Evolutionary conservation across 768 basidiomycete genomes (phyloP), one percentile per base, ranked within the genome.

Genomic region (Mycena metata): DNA sequence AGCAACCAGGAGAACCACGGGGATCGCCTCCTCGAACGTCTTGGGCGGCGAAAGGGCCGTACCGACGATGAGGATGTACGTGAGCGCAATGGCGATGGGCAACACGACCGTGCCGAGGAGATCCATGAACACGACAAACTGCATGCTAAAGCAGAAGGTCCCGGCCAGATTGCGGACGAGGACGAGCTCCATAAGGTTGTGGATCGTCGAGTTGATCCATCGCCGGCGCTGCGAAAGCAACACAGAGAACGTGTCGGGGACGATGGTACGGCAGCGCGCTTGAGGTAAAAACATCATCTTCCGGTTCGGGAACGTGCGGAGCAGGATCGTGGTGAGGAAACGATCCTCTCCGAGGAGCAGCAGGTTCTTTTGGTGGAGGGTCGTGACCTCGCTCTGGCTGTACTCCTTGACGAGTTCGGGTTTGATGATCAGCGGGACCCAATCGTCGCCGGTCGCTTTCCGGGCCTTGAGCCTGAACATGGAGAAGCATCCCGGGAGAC

Each of bases 231-330:
- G 98, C 1, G 98, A 99, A 21, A 99, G 88, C 50, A 99, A 87
- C 30, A 99, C 88, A 26, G 87, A 83, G 82, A 99, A 99, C 0
- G 96, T 96, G 77, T 99, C 97, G 8, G 98, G 98, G 23, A 95
- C 98, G 74, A 99, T 89, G 26, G 98, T 99, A 67, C 96, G 85
- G 77, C 98, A 99, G 72, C 89, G 87, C 15, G 98, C 98, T 80
- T 99, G 96, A 0, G 97, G 97, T 63, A 98, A 86, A 81, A 99
- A 99, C 91, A 98, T 96, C 95, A 99, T 99, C 83, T 99, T 99
- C 69, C 98, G 88, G 76, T 97, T 96, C 17, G 98, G 98, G 85
- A 99, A 99, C 3, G 97, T 96, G 39, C 98, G 91, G 24, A 99
- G 84, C 73, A 99, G 91, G 76, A 96, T 93, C 13, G 98, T 99